phyloP scores from a whole-genome alignment of 2,329 filamentous ascomycete species.

The Colletotrichum sp. region DNA sequence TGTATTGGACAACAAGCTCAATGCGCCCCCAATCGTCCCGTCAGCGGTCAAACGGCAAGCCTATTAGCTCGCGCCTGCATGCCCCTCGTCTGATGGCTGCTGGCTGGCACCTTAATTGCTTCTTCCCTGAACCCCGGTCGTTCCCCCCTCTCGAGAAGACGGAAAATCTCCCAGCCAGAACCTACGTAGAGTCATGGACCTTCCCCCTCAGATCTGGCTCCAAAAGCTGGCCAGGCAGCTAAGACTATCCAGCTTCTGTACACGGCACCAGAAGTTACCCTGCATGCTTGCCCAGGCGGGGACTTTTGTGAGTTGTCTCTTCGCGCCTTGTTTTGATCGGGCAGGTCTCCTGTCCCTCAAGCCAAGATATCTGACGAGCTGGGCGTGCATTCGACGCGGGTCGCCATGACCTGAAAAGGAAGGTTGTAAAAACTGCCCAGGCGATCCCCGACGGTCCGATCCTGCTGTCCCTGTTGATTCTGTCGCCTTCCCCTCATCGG shows the following conservation, averaged over 20 bases:
- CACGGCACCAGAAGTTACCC: neutral
- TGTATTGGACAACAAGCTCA: neutral
- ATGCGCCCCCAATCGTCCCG: neutral
- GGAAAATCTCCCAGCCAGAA: neutral
- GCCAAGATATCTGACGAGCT: neutral
- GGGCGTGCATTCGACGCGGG: neutral
- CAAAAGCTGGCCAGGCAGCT: neutral
- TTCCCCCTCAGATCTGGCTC: neutral
- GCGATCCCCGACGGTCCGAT: neutral
- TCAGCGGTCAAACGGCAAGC: neutral
- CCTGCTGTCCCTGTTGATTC: neutral
- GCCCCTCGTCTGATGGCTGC: conserved; percentile 4
- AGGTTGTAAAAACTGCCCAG: conserved; percentile 4
- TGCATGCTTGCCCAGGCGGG: neutral
- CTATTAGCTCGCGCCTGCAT: neutral
- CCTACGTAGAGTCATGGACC: neutral
- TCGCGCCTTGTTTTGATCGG: neutral
- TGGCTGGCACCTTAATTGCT: neutral
- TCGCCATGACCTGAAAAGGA: conserved; percentile 10
- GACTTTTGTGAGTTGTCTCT: neutral
- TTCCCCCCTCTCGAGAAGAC: neutral
- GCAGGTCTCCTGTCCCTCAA: conserved; percentile 4
- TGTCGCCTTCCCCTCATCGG: neutral
- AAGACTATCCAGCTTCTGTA: neutral
- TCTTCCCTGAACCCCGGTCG: neutral